Evolutionary conservation across 1,139 yeast species (phyloP).

Genomic region (Geotrichum bryndzae): DNA sequence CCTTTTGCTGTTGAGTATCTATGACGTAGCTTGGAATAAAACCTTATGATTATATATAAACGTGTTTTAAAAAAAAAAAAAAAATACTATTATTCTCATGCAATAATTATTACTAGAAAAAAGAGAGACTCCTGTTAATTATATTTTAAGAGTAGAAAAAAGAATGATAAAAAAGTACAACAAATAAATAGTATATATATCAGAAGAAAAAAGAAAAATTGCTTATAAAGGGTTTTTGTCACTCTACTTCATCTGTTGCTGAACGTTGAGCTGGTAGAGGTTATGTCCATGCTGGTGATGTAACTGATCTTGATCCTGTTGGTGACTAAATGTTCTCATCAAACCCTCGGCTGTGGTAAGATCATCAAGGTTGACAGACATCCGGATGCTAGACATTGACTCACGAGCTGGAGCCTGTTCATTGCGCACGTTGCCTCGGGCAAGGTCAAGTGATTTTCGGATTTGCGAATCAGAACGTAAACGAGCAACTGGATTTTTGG

Average conservation of each 20-base stretch:
- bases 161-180: no score
- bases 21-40: no score
- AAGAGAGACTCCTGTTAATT: no score
- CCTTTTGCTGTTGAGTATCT: no score
- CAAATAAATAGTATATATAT: no score
- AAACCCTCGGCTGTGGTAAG: constrained; percentile 30
- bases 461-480: background rate
- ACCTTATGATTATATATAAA: no score
- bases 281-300: background rate
- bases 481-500: background rate
- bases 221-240: background rate
- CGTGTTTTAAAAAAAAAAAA: no score
- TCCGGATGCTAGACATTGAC: constrained; percentile 27
- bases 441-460: constrained; percentile 20
- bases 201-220: no score
- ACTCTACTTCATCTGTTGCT: background rate
- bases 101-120: no score
- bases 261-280: background rate
- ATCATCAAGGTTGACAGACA: constrained; percentile 28
- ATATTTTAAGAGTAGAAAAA: background rate
- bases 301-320: background rate
- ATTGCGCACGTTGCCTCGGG: constrained; percentile 24
- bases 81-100: no score
- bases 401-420: constrained; percentile 28
- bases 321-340: constrained; percentile 20